These are phyloP conservation scores for Glarea lozoyensis DNA, from an alignment of 495 filamentous ascomycete genomes.

Conservation along the genomic window DNA sequence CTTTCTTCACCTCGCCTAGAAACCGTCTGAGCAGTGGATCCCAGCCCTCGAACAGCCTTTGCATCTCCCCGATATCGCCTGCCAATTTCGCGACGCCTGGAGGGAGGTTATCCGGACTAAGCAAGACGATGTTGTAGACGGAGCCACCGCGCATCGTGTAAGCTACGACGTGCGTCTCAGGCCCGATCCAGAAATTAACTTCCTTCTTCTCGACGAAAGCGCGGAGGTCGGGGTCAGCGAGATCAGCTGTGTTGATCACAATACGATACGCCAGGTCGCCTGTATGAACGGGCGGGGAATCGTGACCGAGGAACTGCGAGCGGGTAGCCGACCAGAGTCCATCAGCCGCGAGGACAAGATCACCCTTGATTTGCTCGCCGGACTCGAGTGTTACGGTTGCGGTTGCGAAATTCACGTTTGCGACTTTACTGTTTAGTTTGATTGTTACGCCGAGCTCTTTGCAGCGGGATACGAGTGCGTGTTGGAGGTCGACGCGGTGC, in stretches of 20 bases:
- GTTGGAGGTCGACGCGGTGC: conserved; percentile 46
- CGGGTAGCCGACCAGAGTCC: conserved; percentile 45
- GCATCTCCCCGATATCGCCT: conserved; percentile 39
- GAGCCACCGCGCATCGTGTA: conserved; percentile 44
- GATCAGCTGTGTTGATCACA: conserved; percentile 38
- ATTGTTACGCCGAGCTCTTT: conserved; percentile 32
- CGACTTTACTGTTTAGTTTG: conserved; percentile 27
- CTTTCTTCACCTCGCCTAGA: conserved; percentile 31
- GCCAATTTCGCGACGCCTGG: conserved; percentile 30
- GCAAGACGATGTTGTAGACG: conserved; percentile 50
- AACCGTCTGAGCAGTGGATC: conserved; percentile 41
- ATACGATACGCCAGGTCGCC: conserved; percentile 57
- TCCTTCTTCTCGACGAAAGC: conserved; percentile 40
- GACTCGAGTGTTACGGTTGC: conserved; percentile 27
- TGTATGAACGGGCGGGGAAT: conserved; percentile 37
- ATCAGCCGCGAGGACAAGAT: conserved; percentile 46
- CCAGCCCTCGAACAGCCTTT: conserved; percentile 40
- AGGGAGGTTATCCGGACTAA: conserved; percentile 43
- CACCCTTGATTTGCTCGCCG: conserved; percentile 29
- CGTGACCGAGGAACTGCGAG: conserved; percentile 31
- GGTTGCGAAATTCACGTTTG: conserved; percentile 27
- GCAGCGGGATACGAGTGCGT: conserved; percentile 31
- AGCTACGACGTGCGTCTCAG: conserved; percentile 44
- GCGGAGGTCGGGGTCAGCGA: conserved; percentile 33
- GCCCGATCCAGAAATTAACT: conserved; percentile 67